These are phyloP conservation scores for Phytophthora ramorum DNA, from an alignment of 352 stramenopile genomes.

Conservation along the genomic window DNA sequence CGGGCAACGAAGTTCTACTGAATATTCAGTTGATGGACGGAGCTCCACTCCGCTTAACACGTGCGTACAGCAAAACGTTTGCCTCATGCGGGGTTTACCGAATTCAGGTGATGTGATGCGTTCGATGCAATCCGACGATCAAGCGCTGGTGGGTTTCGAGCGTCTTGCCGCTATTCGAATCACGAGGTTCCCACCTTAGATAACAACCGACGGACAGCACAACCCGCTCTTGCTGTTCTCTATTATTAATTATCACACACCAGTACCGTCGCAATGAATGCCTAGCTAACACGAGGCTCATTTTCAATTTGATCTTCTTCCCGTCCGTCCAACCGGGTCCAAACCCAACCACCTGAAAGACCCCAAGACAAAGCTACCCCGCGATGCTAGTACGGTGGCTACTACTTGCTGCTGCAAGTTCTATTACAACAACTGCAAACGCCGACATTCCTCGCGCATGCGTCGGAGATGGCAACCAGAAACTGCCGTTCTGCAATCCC, in stretches of 20 bases:
- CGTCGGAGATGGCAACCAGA: constrained; percentile 17
- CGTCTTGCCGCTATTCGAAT: no score
- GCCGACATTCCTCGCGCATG: constrained; percentile 60
- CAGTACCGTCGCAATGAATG: no score
- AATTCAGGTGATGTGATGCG: neutral
- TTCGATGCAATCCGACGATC: neutral
- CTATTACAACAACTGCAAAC: neutral
- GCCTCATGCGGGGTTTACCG: neutral
- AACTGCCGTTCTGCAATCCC: constrained; percentile 50
- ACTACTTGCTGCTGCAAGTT: constrained; percentile 11
- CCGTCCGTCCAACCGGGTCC: neutral
- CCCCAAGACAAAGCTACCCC: neutral
- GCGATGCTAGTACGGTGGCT: constrained; percentile 1
- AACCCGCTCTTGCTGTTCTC: no score
- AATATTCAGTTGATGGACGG: no score
- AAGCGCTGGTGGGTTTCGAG: no score
- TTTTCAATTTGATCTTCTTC: constrained; percentile 2
- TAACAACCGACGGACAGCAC: no score
- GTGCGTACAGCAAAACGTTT: neutral
- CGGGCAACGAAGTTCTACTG: no score
- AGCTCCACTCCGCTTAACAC: no score
- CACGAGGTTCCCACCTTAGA: no score
- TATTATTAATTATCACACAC: no score
- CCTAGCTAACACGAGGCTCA: neutral
- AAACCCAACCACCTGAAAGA: neutral